These are phyloP conservation scores for Pichia ethanolica DNA, from an alignment of 805 yeast genomes.

Conservation along the genomic window DNA sequence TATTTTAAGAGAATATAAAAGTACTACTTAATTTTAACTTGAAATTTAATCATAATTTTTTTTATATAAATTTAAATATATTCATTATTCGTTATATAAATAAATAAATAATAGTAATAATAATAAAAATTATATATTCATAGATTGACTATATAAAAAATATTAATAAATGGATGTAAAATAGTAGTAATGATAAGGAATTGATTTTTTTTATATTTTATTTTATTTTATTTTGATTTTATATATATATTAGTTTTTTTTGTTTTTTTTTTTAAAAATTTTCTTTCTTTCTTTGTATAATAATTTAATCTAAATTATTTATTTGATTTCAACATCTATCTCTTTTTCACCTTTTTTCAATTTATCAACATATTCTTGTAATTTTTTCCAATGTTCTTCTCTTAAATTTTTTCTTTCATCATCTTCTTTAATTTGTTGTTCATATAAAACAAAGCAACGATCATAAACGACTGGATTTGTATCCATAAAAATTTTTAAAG, in stretches of 20 bases:
- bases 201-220: too few relatives aligned
- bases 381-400: slow-evolving; percentile 61
- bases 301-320: neutral
- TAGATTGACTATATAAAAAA: too few relatives aligned
- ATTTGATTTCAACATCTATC: slow-evolving; percentile 55
- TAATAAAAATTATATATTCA: neutral
- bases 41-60: neutral
- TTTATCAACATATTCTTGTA: slow-evolving; percentile 51
- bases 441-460: slow-evolving; percentile 83
- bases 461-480: slow-evolving; percentile 87
- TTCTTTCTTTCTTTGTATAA: neutral
- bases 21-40: slow-evolving; percentile 15
- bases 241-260: too few relatives aligned
- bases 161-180: too few relatives aligned
- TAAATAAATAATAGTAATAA: neutral
- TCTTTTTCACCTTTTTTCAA: slow-evolving; percentile 22
- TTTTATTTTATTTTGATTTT: too few relatives aligned
- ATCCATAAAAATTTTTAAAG: slow-evolving; percentile 86
- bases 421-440: slow-evolving; percentile 71
- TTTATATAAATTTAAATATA: neutral
- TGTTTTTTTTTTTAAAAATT: too few relatives aligned
- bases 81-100: neutral
- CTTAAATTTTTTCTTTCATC: slow-evolving; percentile 54
- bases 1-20: slow-evolving; percentile 84
- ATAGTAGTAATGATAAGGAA: too few relatives aligned